These are phyloP conservation scores for Cordyceps javanica DNA, from an alignment of 2,329 filamentous ascomycete species.

Conservation along the genomic window DNA sequence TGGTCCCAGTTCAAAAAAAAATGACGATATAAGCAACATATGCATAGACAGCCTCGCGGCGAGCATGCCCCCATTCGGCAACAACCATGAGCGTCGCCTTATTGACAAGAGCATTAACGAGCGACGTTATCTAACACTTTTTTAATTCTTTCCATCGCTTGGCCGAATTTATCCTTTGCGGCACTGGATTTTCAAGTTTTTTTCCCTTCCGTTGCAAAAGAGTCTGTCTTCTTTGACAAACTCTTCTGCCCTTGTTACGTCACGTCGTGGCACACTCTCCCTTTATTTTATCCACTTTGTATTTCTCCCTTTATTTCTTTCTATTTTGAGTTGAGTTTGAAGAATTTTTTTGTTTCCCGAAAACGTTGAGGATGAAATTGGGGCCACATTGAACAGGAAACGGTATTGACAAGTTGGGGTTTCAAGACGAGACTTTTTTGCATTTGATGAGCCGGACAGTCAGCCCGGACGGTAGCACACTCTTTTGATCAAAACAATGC, in stretches of 20 bases:
- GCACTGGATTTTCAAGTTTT: background rate
- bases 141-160: constrained; percentile 1
- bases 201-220: background rate
- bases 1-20: background rate
- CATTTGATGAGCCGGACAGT: background rate
- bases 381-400: background rate
- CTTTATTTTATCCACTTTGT: background rate
- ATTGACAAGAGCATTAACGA: background rate
- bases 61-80: constrained; percentile 8
- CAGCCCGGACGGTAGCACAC: background rate
- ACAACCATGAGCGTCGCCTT: background rate
- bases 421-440: no score
- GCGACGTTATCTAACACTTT: background rate
- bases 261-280: background rate
- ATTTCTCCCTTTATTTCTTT: background rate
- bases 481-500: background rate
- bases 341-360: background rate
- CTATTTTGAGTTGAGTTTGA: background rate
- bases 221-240: background rate
- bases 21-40: constrained; percentile 4
- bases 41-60: constrained; percentile 10
- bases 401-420: background rate
- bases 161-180: background rate
- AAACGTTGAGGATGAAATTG: no score
- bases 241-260: background rate